Evolutionary conservation across 352 stramenopile species (phyloP), one percentile per base, ranked within the genome.

Genomic region (Pythium folliculosum): DNA sequence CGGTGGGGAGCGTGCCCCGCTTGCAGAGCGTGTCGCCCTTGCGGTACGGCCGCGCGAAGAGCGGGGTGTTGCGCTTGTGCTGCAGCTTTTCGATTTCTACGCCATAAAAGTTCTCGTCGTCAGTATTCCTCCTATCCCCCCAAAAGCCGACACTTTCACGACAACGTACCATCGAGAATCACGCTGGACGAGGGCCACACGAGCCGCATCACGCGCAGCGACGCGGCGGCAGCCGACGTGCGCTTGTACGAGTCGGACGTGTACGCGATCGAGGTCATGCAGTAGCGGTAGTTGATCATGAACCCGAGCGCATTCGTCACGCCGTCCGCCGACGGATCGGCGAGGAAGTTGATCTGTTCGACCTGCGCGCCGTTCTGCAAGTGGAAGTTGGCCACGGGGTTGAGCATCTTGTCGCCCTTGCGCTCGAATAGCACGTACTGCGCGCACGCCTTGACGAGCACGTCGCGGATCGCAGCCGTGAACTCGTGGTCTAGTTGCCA

Each of bases 221-320:
- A 90, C 19, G 88, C 70, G 1, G 87, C 87, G 1, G 77, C 87
- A 8, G 86, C 69, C 16, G 82, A 89, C 53, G 90, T 77, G 17
- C 82, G 79, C 50, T 91, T 92, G 77, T 95, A 95, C 32, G 84
- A 92, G 9, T 88, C 76, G 4, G 85, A 94, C 14, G 87, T 93
- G 6, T 79, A 70, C 30, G 91, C 79, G 53, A 91, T 85, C 32
- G 81, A 90, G 6, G 75, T 91, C 82, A 95, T 93, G 61, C 82
- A 89, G 61, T 95, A 95, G 50, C 87, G 84, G 60, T 95, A 95
- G 68, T 95, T 95, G 73, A 95, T 90, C 87, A 95, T 95, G 69
- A 91, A 86, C 9, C 81, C 82, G 7, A 88, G 76, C 22, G 82
- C 77, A 9, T 58, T 77, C 17, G 61, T 58, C 37, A 92, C 62